phyloP scores from a whole-genome alignment of 495 filamentous ascomycete genomes.

The Aspergillus incahuasiensis region DNA sequence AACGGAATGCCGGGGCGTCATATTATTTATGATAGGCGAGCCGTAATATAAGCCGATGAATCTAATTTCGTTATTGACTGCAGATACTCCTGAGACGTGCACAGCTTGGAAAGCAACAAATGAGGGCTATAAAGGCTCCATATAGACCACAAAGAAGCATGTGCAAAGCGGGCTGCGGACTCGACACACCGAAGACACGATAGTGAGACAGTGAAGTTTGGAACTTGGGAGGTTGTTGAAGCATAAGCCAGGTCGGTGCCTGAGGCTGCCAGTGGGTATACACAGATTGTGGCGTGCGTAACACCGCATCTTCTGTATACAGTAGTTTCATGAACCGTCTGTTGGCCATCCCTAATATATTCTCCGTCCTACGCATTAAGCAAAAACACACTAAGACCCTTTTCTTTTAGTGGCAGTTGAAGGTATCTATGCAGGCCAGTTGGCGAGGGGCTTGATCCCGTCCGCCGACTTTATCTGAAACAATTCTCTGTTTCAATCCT shows the following conservation, averaged over 20 bases:
- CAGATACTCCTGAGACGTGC: not conserved
- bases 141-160: not conserved
- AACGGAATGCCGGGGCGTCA: no score
- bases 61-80: not conserved
- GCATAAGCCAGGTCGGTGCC: not conserved
- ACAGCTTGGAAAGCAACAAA: not conserved
- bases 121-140: not conserved
- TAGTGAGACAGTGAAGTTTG: not conserved
- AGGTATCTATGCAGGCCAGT: slow-evolving; percentile 6
- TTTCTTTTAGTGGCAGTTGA: not conserved
- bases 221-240: not conserved
- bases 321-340: slow-evolving; percentile 1
- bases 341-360: slow-evolving; percentile 3
- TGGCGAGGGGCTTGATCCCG: slow-evolving; percentile 13
- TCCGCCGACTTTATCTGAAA: slow-evolving; percentile 22
- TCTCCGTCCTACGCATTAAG: not conserved
- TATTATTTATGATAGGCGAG: not conserved
- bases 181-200: not conserved
- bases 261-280: slow-evolving; percentile 3
- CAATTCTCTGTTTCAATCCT: slow-evolving; percentile 19
- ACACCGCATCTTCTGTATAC: slow-evolving; percentile 5
- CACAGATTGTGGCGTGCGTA: slow-evolving; percentile 1
- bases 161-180: not conserved
- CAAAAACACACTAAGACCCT: not conserved
- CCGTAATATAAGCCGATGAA: not conserved